Conservation (phyloP, 1,284 basidiomycete species). For the Spongiforma sp. region DNA sequence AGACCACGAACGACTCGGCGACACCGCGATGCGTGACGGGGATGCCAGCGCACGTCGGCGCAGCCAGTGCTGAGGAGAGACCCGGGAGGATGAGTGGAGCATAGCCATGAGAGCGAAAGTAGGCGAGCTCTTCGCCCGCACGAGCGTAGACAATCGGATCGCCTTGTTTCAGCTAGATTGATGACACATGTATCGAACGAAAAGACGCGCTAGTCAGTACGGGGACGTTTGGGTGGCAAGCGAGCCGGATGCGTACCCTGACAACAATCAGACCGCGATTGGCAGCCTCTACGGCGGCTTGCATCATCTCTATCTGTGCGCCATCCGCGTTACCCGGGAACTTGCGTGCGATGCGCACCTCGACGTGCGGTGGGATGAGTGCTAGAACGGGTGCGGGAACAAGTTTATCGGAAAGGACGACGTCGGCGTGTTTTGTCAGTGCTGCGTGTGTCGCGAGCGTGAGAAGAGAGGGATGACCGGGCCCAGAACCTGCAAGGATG, state of each 20-base stretch:
- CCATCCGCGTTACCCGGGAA: slow-evolving; percentile 98
- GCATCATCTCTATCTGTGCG: slow-evolving; percentile 94
- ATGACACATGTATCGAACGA: too few species aligned
- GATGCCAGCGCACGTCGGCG: slow-evolving; percentile 87
- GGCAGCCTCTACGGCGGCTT: slow-evolving; percentile 85
- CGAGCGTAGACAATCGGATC: slow-evolving; percentile 96
- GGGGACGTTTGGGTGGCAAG: too few species aligned
- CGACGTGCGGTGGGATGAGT: slow-evolving; percentile 78
- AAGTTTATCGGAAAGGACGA: slow-evolving; percentile 97
- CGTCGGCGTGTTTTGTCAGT: slow-evolving; percentile 79
- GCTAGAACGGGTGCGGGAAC: slow-evolving; percentile 90
- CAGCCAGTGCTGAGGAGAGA: slow-evolving; percentile 88
- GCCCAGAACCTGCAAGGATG: slow-evolving; percentile 91
- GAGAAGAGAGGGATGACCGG: slow-evolving; percentile 92
- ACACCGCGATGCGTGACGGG: slow-evolving; percentile 97
- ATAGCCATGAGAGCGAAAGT: slow-evolving; percentile 86
- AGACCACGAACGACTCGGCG: slow-evolving; percentile 87
- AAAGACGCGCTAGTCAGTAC: too few species aligned
- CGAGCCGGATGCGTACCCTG: slow-evolving; percentile 66
- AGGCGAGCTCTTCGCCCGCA: slow-evolving; percentile 93
- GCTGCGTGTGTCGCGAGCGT: slow-evolving; percentile 87
- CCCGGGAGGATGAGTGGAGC: slow-evolving; percentile 89
- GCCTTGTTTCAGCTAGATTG: slow-evolving; percentile 97
- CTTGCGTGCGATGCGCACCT: slow-evolving; percentile 89
- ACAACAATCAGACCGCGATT: slow-evolving; percentile 85